Evolutionary conservation across 371 early-diverging fungal species (phyloP).

Genomic region (Mortierella polycephala): DNA sequence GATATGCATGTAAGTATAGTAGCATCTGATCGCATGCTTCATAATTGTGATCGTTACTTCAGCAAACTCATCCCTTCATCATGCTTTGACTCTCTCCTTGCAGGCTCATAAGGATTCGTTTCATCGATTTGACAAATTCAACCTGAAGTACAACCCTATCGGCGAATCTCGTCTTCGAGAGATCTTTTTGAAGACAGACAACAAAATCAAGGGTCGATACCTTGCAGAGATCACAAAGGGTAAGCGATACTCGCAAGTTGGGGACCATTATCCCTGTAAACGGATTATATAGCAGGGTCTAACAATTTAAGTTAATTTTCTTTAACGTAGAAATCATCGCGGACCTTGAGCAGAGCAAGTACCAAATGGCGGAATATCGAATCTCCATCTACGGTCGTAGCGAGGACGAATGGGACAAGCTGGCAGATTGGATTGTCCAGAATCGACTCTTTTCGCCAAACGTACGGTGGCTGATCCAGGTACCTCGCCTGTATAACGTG

Average conservation of each 20-base stretch:
- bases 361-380: slow-evolving; percentile 95
- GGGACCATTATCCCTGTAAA: too few relatives aligned
- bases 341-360: slow-evolving; percentile 95
- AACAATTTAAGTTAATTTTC: too few relatives aligned
- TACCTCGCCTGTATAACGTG: slow-evolving; percentile 95
- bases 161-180: slow-evolving; percentile 80
- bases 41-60: too few relatives aligned
- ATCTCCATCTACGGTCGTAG: slow-evolving; percentile 93
- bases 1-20: slow-evolving; percentile 90
- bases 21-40: too few relatives aligned
- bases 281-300: too few relatives aligned
- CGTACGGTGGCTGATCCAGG: slow-evolving; percentile 97
- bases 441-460: slow-evolving; percentile 92
- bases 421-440: slow-evolving; percentile 96
- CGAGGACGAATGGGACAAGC: slow-evolving; percentile 91
- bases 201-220: slow-evolving; percentile 91
- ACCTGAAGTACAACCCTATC: slow-evolving; percentile 96
- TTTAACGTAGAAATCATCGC: slow-evolving; percentile 74
- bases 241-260: too few relatives aligned
- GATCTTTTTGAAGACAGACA: slow-evolving; percentile 97
- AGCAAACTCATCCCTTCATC: too few relatives aligned
- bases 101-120: slow-evolving; percentile 85
- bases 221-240: slow-evolving; percentile 95
- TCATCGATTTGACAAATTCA: slow-evolving; percentile 98
- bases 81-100: slow-evolving; percentile 80